Evolutionary conservation across 2,329 filamentous ascomycete genomes (phyloP).

Genomic region (Beauveria asiatica): DNA sequence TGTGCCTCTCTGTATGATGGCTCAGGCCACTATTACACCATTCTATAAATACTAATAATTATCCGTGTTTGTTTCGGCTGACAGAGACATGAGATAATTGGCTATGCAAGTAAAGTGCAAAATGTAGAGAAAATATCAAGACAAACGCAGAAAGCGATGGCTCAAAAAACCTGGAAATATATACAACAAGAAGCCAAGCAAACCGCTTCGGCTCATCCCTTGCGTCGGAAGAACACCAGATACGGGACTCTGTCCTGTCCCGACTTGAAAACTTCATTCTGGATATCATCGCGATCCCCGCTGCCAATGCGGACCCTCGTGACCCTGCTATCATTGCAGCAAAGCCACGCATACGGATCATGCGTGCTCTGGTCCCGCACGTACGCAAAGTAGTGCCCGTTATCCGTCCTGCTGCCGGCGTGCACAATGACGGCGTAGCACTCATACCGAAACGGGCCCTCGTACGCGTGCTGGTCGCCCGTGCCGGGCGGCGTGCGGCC

Average conservation of each 20-base stretch:
- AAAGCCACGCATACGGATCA: slow-evolving; percentile 38
- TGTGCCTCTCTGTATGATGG: too few species aligned
- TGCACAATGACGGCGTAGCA: slow-evolving; percentile 81
- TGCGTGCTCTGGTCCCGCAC: slow-evolving; percentile 48
- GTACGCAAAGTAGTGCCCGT: slow-evolving; percentile 74
- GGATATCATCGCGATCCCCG: slow-evolving; percentile 25
- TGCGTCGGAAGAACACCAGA: slow-evolving; percentile 37
- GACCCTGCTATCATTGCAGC: slow-evolving; percentile 39
- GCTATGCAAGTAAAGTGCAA: too few species aligned
- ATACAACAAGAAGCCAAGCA: too few species aligned
- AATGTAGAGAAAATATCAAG: too few species aligned
- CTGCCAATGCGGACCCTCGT: slow-evolving; percentile 34
- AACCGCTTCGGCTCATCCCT: slow-evolving; percentile 15
- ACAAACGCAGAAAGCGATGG: too few species aligned
- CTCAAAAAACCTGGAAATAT: too few species aligned
- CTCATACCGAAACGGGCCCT: slow-evolving; percentile 64
- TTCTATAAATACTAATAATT: too few species aligned
- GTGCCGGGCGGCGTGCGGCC: slow-evolving; percentile 21
- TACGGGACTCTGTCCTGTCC: slow-evolving; percentile 35
- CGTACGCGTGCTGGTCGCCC: slow-evolving; percentile 31
- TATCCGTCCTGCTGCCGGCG: slow-evolving; percentile 54
- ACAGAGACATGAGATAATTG: too few species aligned
- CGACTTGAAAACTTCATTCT: slow-evolving; percentile 31
- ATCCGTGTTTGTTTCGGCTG: too few species aligned
- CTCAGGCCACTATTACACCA: too few species aligned